Percentiles rank a stretch among this genome's conserved stretches.
phyloP scores from a whole-genome alignment of 352 stramenopile species.

The Aphanomyces stellatus region DNA sequence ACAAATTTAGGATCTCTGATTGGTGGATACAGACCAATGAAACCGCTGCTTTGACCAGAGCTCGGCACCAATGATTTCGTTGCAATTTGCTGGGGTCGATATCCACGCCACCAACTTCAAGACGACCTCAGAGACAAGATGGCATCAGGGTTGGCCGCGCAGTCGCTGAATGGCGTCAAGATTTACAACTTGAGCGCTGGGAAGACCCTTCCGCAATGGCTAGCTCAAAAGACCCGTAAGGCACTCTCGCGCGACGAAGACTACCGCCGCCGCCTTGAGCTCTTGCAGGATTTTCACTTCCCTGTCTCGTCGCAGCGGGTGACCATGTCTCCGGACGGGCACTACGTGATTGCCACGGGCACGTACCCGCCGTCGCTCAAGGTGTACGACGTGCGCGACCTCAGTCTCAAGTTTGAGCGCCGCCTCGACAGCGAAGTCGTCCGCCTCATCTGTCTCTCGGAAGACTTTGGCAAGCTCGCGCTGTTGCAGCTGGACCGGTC shows the following conservation, averaged over 20 bases:
- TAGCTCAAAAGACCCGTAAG: constrained; percentile 85
- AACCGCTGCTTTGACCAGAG: not conserved
- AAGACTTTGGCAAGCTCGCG: constrained; percentile 97
- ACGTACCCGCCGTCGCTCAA: constrained; percentile 96
- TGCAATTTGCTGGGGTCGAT: not conserved
- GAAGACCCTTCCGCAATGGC: constrained; percentile 92
- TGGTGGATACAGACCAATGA: not conserved
- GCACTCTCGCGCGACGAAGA: constrained; percentile 69
- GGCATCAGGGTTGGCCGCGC: constrained; percentile 51
- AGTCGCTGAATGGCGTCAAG: constrained; percentile 88
- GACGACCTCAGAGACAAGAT: not conserved
- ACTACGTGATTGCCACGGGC: constrained; percentile 94
- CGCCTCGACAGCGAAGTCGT: constrained; percentile 96
- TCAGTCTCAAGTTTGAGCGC: constrained; percentile 99
- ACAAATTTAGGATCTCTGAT: not conserved
- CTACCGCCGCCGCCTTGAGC: constrained; percentile 91
- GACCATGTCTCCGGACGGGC: constrained; percentile 91
- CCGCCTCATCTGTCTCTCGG: constrained; percentile 91
- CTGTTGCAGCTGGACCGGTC: constrained; percentile 95
- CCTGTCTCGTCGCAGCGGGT: constrained; percentile 88
- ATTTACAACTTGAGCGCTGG: constrained; percentile 95
- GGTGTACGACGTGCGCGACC: constrained; percentile 90
- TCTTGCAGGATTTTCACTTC: constrained; percentile 99
- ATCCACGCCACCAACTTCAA: not conserved
- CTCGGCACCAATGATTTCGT: constrained; percentile 14